phyloP scores from a whole-genome alignment of 148 eudicot species.

The Rhododendron ferrugineum region DNA sequence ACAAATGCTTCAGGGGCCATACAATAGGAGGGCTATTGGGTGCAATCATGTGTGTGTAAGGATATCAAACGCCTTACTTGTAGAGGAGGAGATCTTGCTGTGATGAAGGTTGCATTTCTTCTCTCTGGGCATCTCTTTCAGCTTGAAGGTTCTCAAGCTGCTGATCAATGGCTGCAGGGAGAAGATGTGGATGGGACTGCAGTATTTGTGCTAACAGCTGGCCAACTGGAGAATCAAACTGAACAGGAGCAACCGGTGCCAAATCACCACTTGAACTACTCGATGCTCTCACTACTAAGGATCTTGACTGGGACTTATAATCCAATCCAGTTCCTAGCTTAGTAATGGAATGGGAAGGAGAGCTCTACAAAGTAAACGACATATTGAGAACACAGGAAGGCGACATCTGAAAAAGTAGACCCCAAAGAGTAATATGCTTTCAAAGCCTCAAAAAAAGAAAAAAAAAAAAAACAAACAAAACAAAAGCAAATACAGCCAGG shows the following conservation, averaged over 20 bases:
- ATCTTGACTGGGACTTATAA: slow-evolving; percentile 39
- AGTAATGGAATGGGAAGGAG: slow-evolving; percentile 32
- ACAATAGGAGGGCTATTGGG: neutral
- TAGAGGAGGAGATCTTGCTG: slow-evolving; percentile 57
- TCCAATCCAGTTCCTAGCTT: slow-evolving; percentile 44
- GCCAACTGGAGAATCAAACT: slow-evolving; percentile 77
- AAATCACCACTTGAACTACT: slow-evolving; percentile 46
- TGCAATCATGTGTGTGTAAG: neutral
- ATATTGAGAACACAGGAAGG: slow-evolving; percentile 13
- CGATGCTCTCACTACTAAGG: slow-evolving; percentile 55
- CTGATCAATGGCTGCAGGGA: slow-evolving; percentile 85
- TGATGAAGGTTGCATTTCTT: slow-evolving; percentile 47
- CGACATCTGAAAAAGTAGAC: neutral
- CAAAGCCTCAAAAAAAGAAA: neutral
- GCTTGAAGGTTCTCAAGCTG: slow-evolving; percentile 84
- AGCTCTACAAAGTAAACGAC: slow-evolving; percentile 30
- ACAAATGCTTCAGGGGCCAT: neutral
- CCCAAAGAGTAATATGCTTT: neutral
- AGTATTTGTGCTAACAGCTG: slow-evolving; percentile 70
- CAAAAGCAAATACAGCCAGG: neutral
- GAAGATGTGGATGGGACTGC: slow-evolving; percentile 86
- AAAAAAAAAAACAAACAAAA: neutral
- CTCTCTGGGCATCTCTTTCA: slow-evolving; percentile 50
- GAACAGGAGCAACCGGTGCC: slow-evolving; percentile 68
- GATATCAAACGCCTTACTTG: slow-evolving; percentile 36